Conservation (phyloP, 257 asterid species). For the Datura wrightii region DNA sequence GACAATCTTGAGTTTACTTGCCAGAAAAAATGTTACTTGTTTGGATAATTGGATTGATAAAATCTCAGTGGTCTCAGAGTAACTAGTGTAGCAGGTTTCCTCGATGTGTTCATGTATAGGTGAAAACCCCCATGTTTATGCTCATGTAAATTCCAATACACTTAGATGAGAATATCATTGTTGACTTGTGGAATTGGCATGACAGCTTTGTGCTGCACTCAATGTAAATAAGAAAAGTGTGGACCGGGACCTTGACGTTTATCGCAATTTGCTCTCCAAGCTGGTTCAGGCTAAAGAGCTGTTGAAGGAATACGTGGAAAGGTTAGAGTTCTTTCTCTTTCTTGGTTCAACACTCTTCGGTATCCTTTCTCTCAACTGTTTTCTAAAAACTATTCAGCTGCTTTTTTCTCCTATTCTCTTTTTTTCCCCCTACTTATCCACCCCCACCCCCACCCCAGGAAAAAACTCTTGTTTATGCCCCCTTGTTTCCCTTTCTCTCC, state of each 20-base stretch:
- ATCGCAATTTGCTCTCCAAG: conserved; percentile 92
- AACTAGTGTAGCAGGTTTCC: conserved; percentile 10
- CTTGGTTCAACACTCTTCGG: conserved; percentile 13
- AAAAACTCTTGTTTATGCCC: not conserved
- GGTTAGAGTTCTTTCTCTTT: conserved; percentile 57
- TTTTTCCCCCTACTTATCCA: not conserved
- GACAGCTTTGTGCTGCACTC: conserved; percentile 88
- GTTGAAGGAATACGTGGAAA: conserved; percentile 82
- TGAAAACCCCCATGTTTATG: not conserved
- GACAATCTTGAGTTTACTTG: not conserved
- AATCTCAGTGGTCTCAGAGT: not conserved
- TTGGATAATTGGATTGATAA: conserved; percentile 3
- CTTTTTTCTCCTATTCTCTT: not conserved
- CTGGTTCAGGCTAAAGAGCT: conserved; percentile 99
- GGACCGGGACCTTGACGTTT: conserved; percentile 96
- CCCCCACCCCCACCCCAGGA: not conserved
- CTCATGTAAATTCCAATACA: not conserved
- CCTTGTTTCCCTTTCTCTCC: not conserved
- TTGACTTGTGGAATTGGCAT: conserved; percentile 39
- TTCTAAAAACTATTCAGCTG: not conserved
- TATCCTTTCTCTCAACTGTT: not conserved
- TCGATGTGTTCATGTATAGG: not conserved
- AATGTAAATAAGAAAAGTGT: conserved; percentile 87
- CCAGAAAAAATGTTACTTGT: conserved; percentile 15
- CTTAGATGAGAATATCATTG: not conserved